These are phyloP conservation scores for Styphnolobium japonicum DNA, from an alignment of 306 rosid species.

Conservation along the genomic window DNA sequence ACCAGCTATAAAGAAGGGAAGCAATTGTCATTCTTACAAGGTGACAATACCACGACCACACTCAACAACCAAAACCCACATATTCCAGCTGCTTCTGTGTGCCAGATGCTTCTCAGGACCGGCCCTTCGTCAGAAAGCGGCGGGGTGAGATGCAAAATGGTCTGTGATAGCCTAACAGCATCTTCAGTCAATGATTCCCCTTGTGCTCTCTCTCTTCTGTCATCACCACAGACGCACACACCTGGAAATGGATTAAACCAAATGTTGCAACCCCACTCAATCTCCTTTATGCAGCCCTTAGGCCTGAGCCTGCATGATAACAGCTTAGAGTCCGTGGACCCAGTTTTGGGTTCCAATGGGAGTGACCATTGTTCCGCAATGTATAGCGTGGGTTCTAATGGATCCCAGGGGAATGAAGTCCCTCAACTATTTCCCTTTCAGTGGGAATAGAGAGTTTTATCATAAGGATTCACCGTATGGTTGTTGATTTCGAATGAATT, in stretches of 20 bases:
- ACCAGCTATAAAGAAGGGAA: slow-evolving; percentile 48
- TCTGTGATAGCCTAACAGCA: slow-evolving; percentile 46
- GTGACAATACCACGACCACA: slow-evolving; percentile 2
- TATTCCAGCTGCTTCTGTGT: slow-evolving; percentile 31
- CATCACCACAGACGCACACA: slow-evolving; percentile 76
- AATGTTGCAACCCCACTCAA: slow-evolving; percentile 47
- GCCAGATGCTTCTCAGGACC: slow-evolving; percentile 44
- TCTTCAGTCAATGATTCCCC: slow-evolving; percentile 49
- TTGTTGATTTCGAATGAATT: neutral
- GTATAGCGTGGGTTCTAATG: slow-evolving; percentile 53
- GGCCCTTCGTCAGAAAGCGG: slow-evolving; percentile 47
- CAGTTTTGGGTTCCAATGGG: slow-evolving; percentile 53
- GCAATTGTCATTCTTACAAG: slow-evolving; percentile 46
- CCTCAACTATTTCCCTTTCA: slow-evolving; percentile 69
- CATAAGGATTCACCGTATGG: neutral
- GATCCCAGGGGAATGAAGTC: slow-evolving; percentile 48
- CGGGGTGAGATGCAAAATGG: slow-evolving; percentile 40
- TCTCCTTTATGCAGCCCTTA: slow-evolving; percentile 54
- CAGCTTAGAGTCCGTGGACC: slow-evolving; percentile 49
- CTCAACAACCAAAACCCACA: slow-evolving; percentile 31
- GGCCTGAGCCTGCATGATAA: slow-evolving; percentile 47
- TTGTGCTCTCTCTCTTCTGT: slow-evolving; percentile 99
- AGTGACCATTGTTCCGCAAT: slow-evolving; percentile 50
- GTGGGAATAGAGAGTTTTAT: slow-evolving; percentile 52
- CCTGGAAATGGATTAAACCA: slow-evolving; percentile 54